These are phyloP conservation scores for Thymus mandschuricus DNA, from an alignment of 257 asterid species.

Conservation along the genomic window DNA sequence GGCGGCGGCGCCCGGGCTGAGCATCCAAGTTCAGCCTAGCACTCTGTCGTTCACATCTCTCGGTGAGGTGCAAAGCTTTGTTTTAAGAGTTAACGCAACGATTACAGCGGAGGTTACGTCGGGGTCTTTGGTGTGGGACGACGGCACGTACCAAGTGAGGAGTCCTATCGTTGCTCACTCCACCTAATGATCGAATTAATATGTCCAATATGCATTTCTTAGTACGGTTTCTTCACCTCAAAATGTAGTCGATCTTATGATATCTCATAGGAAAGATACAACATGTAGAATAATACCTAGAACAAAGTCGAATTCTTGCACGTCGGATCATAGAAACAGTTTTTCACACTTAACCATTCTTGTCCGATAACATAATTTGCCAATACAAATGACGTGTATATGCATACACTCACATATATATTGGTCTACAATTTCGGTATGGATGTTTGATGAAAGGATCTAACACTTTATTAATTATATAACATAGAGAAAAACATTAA, in stretches of 20 bases:
- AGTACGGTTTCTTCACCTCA: no score
- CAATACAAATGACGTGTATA: no score
- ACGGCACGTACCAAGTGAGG: slow-evolving; percentile 58
- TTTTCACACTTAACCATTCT: no score
- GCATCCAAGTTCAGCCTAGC: slow-evolving; percentile 42
- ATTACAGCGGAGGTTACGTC: slow-evolving; percentile 26
- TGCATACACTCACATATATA: no score
- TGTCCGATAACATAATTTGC: no score
- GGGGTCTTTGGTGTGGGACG: slow-evolving; percentile 61
- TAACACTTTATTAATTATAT: background rate
- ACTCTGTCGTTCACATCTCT: slow-evolving; percentile 45
- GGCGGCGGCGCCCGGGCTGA: slow-evolving; percentile 23
- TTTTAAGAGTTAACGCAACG: slow-evolving; percentile 36
- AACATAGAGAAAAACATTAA: background rate
- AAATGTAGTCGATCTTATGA: no score
- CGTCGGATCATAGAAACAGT: no score
- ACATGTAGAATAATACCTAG: no score
- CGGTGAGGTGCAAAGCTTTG: slow-evolving; percentile 46
- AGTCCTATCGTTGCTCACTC: slow-evolving; percentile 40
- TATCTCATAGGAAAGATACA: no score
- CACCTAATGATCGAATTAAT: background rate
- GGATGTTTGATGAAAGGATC: background rate
- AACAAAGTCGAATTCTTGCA: no score
- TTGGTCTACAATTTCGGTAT: no score
- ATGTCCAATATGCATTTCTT: no score